phyloP scores from a whole-genome alignment of 2,329 filamentous ascomycete genomes.

The Aureobasidium pullulans region DNA sequence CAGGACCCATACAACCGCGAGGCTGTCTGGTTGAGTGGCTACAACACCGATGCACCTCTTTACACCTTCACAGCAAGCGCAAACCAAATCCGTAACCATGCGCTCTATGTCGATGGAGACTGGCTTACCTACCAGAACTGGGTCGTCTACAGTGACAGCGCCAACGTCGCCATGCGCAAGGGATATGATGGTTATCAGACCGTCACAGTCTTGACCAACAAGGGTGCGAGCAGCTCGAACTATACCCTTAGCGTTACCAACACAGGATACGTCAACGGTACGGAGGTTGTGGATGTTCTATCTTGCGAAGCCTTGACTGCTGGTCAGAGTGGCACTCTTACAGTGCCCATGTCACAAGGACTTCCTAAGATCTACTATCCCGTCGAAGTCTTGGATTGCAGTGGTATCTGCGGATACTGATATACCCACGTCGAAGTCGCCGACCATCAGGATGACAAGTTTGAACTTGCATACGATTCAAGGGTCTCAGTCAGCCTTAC shows the following conservation, averaged over 20 bases:
- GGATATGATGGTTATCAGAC: slow-evolving; percentile 32
- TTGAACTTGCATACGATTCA: not conserved
- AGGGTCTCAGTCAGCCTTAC: not conserved
- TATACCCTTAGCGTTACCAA: slow-evolving; percentile 23
- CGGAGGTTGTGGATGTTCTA: slow-evolving; percentile 32
- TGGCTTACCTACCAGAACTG: slow-evolving; percentile 36
- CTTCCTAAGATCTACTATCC: slow-evolving; percentile 32
- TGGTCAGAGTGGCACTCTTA: slow-evolving; percentile 23
- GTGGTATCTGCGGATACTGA: slow-evolving; percentile 18
- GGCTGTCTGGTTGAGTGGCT: slow-evolving; percentile 35
- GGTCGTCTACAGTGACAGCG: slow-evolving; percentile 33
- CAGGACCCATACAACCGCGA: slow-evolving; percentile 34
- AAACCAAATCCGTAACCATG: slow-evolving; percentile 45
- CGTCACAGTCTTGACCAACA: slow-evolving; percentile 30
- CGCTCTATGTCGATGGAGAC: slow-evolving; percentile 30
- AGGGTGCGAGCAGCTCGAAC: slow-evolving; percentile 20
- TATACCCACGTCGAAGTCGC: not conserved
- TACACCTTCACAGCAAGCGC: slow-evolving; percentile 36
- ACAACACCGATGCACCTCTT: slow-evolving; percentile 33
- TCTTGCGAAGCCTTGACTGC: slow-evolving; percentile 27
- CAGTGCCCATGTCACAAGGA: slow-evolving; percentile 30
- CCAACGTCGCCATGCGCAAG: slow-evolving; percentile 42
- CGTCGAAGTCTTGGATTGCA: slow-evolving; percentile 11
- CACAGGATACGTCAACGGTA: slow-evolving; percentile 24
- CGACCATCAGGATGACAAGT: not conserved